phyloP scores from a whole-genome alignment of 345 rosid species.

The Syzygium jambos region DNA sequence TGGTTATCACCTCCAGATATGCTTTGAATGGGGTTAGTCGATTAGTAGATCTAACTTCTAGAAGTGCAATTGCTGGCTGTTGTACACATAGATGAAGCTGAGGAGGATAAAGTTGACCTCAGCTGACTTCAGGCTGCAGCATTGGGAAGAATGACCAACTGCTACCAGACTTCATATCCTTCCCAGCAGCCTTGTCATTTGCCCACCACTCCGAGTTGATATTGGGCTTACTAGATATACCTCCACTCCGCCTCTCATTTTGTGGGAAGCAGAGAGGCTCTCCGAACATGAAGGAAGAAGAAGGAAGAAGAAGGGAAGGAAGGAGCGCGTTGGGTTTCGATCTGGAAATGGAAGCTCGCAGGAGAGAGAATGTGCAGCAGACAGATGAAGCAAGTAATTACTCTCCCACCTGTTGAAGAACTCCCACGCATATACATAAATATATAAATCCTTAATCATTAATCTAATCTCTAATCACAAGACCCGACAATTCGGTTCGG shows the following conservation, averaged over 20 bases:
- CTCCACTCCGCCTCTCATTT: constrained; percentile 28
- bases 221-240: constrained; percentile 36
- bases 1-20: not conserved
- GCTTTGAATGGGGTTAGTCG: not conserved
- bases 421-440: not conserved
- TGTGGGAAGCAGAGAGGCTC: not conserved
- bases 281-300: not conserved
- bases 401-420: not conserved
- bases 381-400: not conserved
- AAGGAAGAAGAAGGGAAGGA: not conserved
- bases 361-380: not conserved
- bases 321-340: not conserved
- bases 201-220: constrained; percentile 83
- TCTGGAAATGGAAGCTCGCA: not conserved
- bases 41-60: not conserved
- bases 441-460: not conserved
- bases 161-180: constrained; percentile 32
- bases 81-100: not conserved
- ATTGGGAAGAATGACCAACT: constrained; percentile 87
- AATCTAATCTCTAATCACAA: not conserved
- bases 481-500: too few relatives aligned
- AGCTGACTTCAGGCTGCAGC: constrained; percentile 73
- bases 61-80: not conserved
- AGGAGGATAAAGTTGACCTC: constrained; percentile 12
- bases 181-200: constrained; percentile 66